phyloP scores from a whole-genome alignment of 352 stramenopile genomes.

The Globisporangium paroecandrum region DNA sequence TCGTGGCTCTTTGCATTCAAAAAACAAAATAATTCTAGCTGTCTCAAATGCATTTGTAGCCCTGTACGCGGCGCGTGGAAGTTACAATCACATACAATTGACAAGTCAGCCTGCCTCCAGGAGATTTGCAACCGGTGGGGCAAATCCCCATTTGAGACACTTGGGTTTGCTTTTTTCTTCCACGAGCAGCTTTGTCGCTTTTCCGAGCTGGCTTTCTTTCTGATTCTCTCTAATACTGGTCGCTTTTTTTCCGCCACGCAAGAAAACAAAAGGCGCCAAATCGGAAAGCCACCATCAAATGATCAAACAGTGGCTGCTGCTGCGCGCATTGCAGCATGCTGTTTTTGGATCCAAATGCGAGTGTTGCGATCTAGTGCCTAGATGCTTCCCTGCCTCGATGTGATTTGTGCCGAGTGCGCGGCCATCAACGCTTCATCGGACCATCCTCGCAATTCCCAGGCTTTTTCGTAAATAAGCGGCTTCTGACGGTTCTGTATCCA shows the following conservation, averaged over 20 bases:
- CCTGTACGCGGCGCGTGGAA: neutral
- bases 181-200: neutral
- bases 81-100: neutral
- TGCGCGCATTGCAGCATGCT: no score
- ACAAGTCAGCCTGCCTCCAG: neutral
- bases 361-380: no score
- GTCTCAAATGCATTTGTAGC: neutral
- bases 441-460: neutral
- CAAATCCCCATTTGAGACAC: constrained; percentile 4
- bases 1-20: neutral
- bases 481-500: neutral
- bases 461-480: neutral
- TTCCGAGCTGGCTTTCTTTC: constrained; percentile 12
- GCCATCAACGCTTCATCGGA: neutral
- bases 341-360: no score
- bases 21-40: neutral
- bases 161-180: constrained; percentile 11
- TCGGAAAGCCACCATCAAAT: neutral
- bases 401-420: no score
- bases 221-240: neutral
- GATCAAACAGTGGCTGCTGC: neutral
- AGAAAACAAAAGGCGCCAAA: neutral
- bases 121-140: neutral
- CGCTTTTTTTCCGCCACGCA: no score
- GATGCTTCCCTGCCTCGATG: no score